Base-by-base conservation (phyloP, 345 rosid species). In the Ceriops zippeliana region DNA sequence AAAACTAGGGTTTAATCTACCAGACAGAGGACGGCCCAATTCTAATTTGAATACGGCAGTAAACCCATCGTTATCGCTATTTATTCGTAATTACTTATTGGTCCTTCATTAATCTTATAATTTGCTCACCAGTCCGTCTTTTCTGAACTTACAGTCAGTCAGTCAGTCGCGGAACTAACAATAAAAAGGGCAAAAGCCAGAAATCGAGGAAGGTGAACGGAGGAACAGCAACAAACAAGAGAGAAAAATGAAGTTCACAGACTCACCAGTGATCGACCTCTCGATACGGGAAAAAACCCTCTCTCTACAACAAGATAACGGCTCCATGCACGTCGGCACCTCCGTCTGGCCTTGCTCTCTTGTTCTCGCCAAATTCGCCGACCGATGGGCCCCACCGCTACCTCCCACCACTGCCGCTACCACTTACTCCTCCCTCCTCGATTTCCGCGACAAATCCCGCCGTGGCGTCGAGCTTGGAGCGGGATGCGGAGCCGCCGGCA, bases 291-390 rank as follows among this genome's bases (percentile, higher is more conserved):
- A 80, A 71, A 76, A 85, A 11, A 58, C 56, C 59, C 92, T 93
- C 68, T 84, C 93, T 32, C 62, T 92, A 82, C 93, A 83, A 21
- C 96, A 92, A 68, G 96, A 92, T 85, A 92, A 92, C 74, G 87
- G 80, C 5, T 83, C 98, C 54, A 80, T 89, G 82, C 96, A 92
- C 81, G 98, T 92, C 32, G 98, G 96, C 54, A 93, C 96, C 67
- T 87, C 98, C 81, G 91, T 93, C 6, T 93, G 98, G 98, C 89
- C 97, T 58, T 86, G 97, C 69, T 93, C 96, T 54, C 75, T 90
- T 16, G 90, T 93, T 66, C 96, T 93, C 75, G 81, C 96, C 67
- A 93, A 93, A 75, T 93, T 93, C 86, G 87, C 77, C 65, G 97
- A 93, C 46, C 97, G 97, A 42, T 93, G 98, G 98, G 76, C 93